A percentile compares a stretch with the other conserved stretches of the same genome.
phyloP scores from a whole-genome alignment of 768 basidiomycete species.

The Tulasnella sp. region DNA sequence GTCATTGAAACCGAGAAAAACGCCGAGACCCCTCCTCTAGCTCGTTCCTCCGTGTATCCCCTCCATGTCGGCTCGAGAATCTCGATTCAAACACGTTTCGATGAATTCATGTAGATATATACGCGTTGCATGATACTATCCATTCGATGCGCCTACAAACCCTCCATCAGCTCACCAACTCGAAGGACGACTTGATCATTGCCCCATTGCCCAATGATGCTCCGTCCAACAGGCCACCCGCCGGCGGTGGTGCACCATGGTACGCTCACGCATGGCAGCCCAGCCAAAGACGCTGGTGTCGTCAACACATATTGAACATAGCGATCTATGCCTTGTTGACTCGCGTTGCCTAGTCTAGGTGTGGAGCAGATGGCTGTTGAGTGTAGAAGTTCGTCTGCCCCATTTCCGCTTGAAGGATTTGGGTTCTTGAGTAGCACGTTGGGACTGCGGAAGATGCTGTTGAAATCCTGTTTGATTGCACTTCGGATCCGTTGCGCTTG shows the following conservation, averaged over 20 bases:
- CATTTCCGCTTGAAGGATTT: neutral
- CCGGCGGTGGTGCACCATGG: slow-evolving; percentile 56
- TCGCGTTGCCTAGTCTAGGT: slow-evolving; percentile 53
- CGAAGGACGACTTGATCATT: slow-evolving; percentile 42
- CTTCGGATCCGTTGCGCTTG: slow-evolving; percentile 85
- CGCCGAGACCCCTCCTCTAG: too few relatives aligned
- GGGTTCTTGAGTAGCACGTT: slow-evolving; percentile 48
- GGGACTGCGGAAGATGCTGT: slow-evolving; percentile 63
- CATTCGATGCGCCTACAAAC: neutral
- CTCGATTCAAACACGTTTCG: too few relatives aligned
- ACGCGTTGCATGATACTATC: too few relatives aligned
- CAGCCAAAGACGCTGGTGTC: slow-evolving; percentile 88
- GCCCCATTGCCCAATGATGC: slow-evolving; percentile 89
- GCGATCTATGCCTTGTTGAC: slow-evolving; percentile 49
- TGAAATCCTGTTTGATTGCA: slow-evolving; percentile 72
- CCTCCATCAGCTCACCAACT: slow-evolving; percentile 37
- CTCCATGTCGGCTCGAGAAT: neutral
- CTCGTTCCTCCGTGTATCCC: too few relatives aligned
- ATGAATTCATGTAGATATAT: too few relatives aligned
- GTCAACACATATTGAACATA: slow-evolving; percentile 94
- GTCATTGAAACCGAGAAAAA: neutral
- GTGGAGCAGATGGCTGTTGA: slow-evolving; percentile 88
- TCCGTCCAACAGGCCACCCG: slow-evolving; percentile 84
- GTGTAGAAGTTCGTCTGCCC: slow-evolving; percentile 81
- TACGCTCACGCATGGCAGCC: slow-evolving; percentile 79